phyloP scores from a whole-genome alignment of 75 land plant genomes.

The Ceratopteris richardii region DNA sequence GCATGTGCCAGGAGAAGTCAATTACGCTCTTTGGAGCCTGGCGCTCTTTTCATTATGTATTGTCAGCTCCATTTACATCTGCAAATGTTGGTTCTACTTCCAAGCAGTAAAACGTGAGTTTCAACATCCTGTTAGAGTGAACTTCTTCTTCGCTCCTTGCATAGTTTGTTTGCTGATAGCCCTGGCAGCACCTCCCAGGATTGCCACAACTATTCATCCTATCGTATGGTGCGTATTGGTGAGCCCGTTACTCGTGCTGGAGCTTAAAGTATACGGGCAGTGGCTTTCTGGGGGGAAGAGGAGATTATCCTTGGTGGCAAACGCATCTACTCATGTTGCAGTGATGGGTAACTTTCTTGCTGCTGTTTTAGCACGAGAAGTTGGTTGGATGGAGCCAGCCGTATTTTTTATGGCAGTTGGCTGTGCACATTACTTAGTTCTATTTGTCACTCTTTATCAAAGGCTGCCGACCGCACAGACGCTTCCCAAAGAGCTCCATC shows the following conservation, averaged over 20 bases:
- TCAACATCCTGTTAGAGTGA: slow-evolving; percentile 77
- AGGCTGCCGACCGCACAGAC: slow-evolving; percentile 74
- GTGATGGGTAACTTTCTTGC: slow-evolving; percentile 93
- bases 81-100: slow-evolving; percentile 61
- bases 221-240: slow-evolving; percentile 64
- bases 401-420: slow-evolving; percentile 87
- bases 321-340: slow-evolving; percentile 81
- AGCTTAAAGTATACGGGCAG: slow-evolving; percentile 89
- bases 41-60: slow-evolving; percentile 36
- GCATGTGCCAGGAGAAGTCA: slow-evolving; percentile 45
- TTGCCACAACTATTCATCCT: slow-evolving; percentile 28
- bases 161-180: slow-evolving; percentile 77
- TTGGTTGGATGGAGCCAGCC: slow-evolving; percentile 71
- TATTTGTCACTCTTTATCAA: slow-evolving; percentile 90
- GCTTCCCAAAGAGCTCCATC: slow-evolving; percentile 89
- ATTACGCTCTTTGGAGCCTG: slow-evolving; percentile 58
- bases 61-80: slow-evolving; percentile 41
- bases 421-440: slow-evolving; percentile 73
- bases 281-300: slow-evolving; percentile 92
- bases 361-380: slow-evolving; percentile 51
- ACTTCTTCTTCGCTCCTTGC: slow-evolving; percentile 98
- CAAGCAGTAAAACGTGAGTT: slow-evolving; percentile 83
- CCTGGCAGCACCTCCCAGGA: slow-evolving; percentile 36
- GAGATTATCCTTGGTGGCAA: slow-evolving; percentile 76
- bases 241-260: slow-evolving; percentile 53